phyloP scores from a whole-genome alignment of 768 basidiomycete species.

The Boletus pseudo-olivaceus region DNA sequence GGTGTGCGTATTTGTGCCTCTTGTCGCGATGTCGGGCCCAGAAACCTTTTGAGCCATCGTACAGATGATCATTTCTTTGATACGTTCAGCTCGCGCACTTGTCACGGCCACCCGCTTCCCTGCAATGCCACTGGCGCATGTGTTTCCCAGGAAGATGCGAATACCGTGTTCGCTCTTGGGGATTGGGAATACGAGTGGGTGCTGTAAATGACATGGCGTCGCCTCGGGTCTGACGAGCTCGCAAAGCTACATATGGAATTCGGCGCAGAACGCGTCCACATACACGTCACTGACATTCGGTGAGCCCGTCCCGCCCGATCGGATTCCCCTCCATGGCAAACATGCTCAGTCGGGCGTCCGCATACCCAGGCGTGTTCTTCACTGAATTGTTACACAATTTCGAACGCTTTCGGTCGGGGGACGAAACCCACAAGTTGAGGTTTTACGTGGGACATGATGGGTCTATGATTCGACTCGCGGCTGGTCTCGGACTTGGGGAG shows the following conservation, averaged over 20 bases:
- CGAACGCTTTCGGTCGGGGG: slow-evolving; percentile 30
- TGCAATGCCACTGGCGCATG: slow-evolving; percentile 42
- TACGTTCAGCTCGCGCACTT: slow-evolving; percentile 47
- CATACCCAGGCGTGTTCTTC: slow-evolving; percentile 41
- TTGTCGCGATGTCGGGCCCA: background rate
- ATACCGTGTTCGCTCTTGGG: slow-evolving; percentile 52
- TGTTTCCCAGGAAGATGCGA: slow-evolving; percentile 42
- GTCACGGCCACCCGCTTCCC: slow-evolving; percentile 38
- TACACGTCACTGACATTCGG: slow-evolving; percentile 47
- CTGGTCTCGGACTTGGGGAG: slow-evolving; percentile 39
- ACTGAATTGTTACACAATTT: slow-evolving; percentile 42
- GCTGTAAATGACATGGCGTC: background rate
- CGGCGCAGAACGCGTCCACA: slow-evolving; percentile 39
- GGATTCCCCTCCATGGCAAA: background rate
- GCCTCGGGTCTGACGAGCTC: background rate
- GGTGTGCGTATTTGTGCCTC: slow-evolving; percentile 37
- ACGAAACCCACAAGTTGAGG: slow-evolving; percentile 35
- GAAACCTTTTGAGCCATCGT: background rate
- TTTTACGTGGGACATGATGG: slow-evolving; percentile 50
- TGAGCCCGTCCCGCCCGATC: slow-evolving; percentile 9
- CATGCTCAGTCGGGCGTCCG: background rate
- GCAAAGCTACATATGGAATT: slow-evolving; percentile 47
- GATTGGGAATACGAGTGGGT: slow-evolving; percentile 59
- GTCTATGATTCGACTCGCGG: slow-evolving; percentile 40
- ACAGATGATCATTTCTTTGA: slow-evolving; percentile 47